These are phyloP conservation scores for Coniosporium tulheliwenetii DNA, from an alignment of 2,329 filamentous ascomycete species.

Conservation along the genomic window DNA sequence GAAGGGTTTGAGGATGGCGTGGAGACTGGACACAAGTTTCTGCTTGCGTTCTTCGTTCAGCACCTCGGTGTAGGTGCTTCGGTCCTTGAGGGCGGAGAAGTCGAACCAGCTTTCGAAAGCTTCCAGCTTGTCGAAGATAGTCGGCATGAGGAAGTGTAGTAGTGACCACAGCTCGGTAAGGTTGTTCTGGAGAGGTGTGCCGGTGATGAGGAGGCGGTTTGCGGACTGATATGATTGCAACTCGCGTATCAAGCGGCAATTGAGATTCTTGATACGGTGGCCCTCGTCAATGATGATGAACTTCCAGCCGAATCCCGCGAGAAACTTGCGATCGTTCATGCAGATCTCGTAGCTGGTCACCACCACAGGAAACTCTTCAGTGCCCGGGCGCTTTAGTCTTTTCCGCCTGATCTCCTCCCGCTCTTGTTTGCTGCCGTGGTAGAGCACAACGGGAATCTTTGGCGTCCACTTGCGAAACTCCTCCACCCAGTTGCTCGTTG, in stretches of 20 bases:
- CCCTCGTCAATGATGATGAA: slow-evolving; percentile 98
- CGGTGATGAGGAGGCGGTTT: slow-evolving; percentile 82
- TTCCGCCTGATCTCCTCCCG: slow-evolving; percentile 60
- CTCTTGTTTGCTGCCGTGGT: slow-evolving; percentile 70
- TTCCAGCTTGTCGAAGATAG: slow-evolving; percentile 84
- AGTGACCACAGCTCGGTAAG: slow-evolving; percentile 89
- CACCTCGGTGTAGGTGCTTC: slow-evolving; percentile 61
- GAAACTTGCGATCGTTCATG: slow-evolving; percentile 68
- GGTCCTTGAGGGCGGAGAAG: slow-evolving; percentile 81
- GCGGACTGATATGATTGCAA: slow-evolving; percentile 79
- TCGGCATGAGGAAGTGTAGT: slow-evolving; percentile 81
- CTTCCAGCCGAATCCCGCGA: slow-evolving; percentile 82
- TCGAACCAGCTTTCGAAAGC: slow-evolving; percentile 96
- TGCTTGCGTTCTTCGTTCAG: slow-evolving; percentile 64
- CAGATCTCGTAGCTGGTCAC: slow-evolving; percentile 96
- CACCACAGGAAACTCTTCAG: slow-evolving; percentile 69
- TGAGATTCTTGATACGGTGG: slow-evolving; percentile 92
- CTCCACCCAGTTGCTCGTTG: slow-evolving; percentile 87
- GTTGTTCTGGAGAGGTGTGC: slow-evolving; percentile 91
- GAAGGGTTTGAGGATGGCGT: slow-evolving; percentile 84
- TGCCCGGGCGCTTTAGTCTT: slow-evolving; percentile 53
- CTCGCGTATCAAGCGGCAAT: slow-evolving; percentile 80
- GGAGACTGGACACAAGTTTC: slow-evolving; percentile 72
- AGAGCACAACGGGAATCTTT: slow-evolving; percentile 72
- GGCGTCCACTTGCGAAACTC: slow-evolving; percentile 89